phyloP scores from a whole-genome alignment of 768 basidiomycete genomes.

The Auricularia sp. region DNA sequence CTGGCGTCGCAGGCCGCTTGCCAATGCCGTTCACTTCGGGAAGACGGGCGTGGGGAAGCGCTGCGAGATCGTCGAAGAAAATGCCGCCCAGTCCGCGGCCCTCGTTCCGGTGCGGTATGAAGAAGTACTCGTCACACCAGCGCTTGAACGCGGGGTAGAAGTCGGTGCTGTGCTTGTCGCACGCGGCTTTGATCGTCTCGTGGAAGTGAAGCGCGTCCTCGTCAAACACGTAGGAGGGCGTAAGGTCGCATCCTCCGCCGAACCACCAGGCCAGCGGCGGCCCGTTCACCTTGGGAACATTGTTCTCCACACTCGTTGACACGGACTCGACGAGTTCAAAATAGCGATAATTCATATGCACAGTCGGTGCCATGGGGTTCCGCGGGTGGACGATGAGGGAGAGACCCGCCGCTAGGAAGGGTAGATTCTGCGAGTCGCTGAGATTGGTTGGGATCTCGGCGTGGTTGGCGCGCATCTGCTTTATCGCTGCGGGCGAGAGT shows the following conservation, averaged over 20 bases:
- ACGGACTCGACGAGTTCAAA: slow-evolving; percentile 74
- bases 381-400: slow-evolving; percentile 90
- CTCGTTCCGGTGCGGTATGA: slow-evolving; percentile 79
- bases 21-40: slow-evolving; percentile 19
- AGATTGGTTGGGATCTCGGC: slow-evolving; percentile 56
- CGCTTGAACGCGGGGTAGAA: slow-evolving; percentile 78
- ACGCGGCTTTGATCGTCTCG: slow-evolving; percentile 59
- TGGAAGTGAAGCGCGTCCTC: slow-evolving; percentile 89
- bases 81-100: slow-evolving; percentile 82
- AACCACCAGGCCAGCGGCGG: slow-evolving; percentile 93
- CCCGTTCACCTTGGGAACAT: slow-evolving; percentile 28
- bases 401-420: slow-evolving; percentile 89
- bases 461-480: slow-evolving; percentile 94
- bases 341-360: slow-evolving; percentile 95
- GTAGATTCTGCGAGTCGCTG: slow-evolving; percentile 49
- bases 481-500: slow-evolving; percentile 81
- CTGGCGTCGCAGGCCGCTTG: slow-evolving; percentile 44
- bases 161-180: slow-evolving; percentile 55
- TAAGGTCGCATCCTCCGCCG: slow-evolving; percentile 91
- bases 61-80: slow-evolving; percentile 90
- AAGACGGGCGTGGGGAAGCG: slow-evolving; percentile 56
- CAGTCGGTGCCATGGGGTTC: slow-evolving; percentile 88
- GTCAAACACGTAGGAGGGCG: slow-evolving; percentile 84
- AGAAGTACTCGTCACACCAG: slow-evolving; percentile 99
- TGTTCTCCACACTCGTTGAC: slow-evolving; percentile 17